Evolutionary conservation across 306 rosid genomes (phyloP).

Genomic region (Ceratonia siliqua): DNA sequence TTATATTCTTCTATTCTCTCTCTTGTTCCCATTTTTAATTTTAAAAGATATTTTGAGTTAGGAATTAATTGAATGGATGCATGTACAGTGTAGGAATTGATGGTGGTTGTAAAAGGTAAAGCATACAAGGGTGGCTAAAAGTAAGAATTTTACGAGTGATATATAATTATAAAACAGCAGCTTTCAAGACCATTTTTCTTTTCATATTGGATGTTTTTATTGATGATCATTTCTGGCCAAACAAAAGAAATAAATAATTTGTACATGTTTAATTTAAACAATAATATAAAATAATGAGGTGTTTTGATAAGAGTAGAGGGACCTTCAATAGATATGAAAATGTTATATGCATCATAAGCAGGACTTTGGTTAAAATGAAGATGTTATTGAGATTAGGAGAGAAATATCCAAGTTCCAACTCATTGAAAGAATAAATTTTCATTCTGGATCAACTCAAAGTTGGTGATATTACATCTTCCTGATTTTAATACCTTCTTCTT

Average conservation of each 20-base stretch:
- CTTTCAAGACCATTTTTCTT: background rate
- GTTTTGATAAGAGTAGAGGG: background rate
- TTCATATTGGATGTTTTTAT: background rate
- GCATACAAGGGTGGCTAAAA: background rate
- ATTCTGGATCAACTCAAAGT: slow-evolving; percentile 1
- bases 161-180: background rate
- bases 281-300: background rate
- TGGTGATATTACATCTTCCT: background rate
- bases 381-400: background rate
- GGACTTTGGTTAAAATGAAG: background rate
- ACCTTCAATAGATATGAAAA: background rate
- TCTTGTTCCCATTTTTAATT: background rate
- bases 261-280: background rate
- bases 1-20: background rate
- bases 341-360: background rate
- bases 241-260: background rate
- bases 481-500: background rate
- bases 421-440: background rate
- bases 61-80: background rate
- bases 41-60: background rate
- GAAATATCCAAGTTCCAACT: background rate
- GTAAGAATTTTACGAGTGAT: background rate
- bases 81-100: background rate
- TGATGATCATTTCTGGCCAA: background rate
- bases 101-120: background rate